A percentile compares a stretch with the other conserved stretches of the same genome.
Conservation (phyloP, 345 rosid genomes). For the Citrus hindsii region DNA sequence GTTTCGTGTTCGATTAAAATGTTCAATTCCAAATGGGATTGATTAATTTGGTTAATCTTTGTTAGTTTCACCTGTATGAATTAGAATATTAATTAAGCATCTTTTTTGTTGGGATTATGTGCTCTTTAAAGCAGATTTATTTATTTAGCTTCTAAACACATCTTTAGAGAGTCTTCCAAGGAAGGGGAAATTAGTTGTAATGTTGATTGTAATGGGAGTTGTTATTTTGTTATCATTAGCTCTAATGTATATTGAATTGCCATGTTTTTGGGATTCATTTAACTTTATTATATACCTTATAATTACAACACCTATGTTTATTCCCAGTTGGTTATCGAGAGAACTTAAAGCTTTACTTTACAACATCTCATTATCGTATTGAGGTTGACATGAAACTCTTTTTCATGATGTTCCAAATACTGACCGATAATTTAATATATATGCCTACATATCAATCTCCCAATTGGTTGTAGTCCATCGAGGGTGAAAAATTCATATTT, state of each 20-base stretch:
- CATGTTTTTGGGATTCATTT: not conserved
- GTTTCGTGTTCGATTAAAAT: not conserved
- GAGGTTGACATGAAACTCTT: too few species aligned
- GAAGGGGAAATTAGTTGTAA: not conserved
- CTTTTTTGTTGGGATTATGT: too few species aligned
- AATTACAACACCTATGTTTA: too few species aligned
- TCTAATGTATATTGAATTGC: not conserved
- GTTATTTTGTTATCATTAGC: not conserved
- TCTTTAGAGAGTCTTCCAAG: not conserved
- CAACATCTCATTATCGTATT: too few species aligned
- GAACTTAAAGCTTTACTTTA: too few species aligned
- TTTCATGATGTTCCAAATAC: not conserved
- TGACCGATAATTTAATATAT: not conserved
- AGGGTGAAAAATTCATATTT: constrained; percentile 27
- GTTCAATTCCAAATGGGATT: not conserved
- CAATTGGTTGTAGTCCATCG: constrained; percentile 34
- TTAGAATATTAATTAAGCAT: not conserved
- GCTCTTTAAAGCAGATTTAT: too few species aligned
- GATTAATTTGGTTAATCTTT: too few species aligned
- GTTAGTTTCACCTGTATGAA: too few species aligned
- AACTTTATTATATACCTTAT: too few species aligned
- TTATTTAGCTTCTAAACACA: not conserved
- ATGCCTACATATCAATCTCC: too few species aligned
- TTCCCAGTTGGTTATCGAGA: too few species aligned
- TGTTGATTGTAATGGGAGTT: not conserved